Evolutionary conservation across 78 protist genomes (phyloP), one percentile per base, ranked within the genome.

Genomic region (Dictyostelium capitatum): DNA sequence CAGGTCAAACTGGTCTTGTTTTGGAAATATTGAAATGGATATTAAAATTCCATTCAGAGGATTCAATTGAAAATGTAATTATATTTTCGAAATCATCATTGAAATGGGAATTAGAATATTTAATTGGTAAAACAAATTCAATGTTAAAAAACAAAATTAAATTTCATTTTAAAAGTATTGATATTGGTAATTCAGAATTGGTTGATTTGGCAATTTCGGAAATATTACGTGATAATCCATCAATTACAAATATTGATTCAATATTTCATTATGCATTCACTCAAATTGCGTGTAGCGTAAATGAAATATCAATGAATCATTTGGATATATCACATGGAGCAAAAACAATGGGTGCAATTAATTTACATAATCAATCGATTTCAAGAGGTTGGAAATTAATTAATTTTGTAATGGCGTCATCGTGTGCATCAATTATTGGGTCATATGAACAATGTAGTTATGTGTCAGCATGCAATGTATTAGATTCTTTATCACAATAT

Each of bases 401-500:
- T 17, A 25, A 73, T 25, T 90, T 92, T 41, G 51, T 96, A 19
- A 23, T 90, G 41, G 81, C 81, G 0, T 94, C 96, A 3, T 90
- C 96, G 6, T 64, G 93, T 32, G 77, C 54, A 9, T 80, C 95
- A 32, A 7, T 14, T 19, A 4, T 73, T 46, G n/a, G 79, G 12
- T 74, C 89, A 4, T 41, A 57, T 28, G 54, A 73, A 15, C 96
- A 94, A 72, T 57, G 89, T 46, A 25, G 62, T 64, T 96, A 96
- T 80, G 80, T 90, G 6, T 69, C 95, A 5, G 95, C 96, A 70
- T 94, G 94, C 90, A 70, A 70, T 37, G 92, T 90, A 9, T 82
- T 94, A 0, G 97, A 96, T 47, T 30, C 83, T 11, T 72, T 94
- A 9, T 73, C 95, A 62, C 32, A 43, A 32, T 69, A 30, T 50